Conservation (phyloP, 179 eudicot genomes). For the Actinidia arguta region DNA sequence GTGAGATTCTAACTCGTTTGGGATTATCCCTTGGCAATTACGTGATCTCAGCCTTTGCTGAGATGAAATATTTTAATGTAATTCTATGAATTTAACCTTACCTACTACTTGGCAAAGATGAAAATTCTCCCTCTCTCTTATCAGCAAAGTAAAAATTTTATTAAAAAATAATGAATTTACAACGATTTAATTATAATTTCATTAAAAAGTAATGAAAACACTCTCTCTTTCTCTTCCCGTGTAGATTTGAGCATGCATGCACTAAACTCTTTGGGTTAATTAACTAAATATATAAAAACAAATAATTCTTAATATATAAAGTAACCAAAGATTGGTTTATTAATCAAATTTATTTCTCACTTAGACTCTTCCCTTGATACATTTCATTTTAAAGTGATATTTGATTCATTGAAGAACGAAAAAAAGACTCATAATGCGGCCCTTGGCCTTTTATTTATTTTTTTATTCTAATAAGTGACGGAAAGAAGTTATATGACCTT, state of each 20-base stretch:
- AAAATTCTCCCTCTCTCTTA: constrained; percentile 10
- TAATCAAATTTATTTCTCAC: background rate
- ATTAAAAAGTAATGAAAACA: too few relatives aligned
- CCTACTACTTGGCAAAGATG: constrained; percentile 16
- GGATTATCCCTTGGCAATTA: background rate
- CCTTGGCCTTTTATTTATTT: too few relatives aligned
- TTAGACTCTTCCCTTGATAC: background rate
- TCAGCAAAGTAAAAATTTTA: too few relatives aligned
- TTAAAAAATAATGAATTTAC: background rate
- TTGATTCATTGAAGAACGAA: background rate
- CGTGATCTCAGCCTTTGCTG: background rate
- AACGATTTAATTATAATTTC: too few relatives aligned
- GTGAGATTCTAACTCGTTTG: constrained; percentile 1
- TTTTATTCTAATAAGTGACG: too few relatives aligned
- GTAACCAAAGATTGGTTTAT: too few relatives aligned
- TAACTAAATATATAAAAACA: background rate
- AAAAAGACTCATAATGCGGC: background rate
- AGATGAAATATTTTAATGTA: background rate
- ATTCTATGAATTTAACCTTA: background rate
- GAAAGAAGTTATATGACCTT: too few relatives aligned
- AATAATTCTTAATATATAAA: too few relatives aligned
- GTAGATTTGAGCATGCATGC: background rate
- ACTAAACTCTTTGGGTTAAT: background rate
- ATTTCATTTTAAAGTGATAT: background rate
- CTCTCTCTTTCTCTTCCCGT: background rate